phyloP scores from a whole-genome alignment of 805 yeast genomes.

The Myxozyma neglecta region DNA sequence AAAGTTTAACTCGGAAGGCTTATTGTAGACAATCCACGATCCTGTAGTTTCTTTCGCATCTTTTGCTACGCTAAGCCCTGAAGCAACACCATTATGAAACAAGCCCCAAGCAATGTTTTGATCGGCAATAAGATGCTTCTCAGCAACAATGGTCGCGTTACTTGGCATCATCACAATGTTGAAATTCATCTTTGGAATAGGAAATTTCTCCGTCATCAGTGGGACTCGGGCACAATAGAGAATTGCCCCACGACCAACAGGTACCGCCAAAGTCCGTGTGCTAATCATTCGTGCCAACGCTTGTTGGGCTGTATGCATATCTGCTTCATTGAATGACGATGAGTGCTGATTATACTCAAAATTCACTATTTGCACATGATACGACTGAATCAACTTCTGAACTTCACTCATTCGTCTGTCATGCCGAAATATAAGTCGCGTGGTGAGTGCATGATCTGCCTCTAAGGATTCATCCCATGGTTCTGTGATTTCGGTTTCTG shows the following conservation, averaged over 20 bases:
- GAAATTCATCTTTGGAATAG: constrained; percentile 73
- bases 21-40: constrained; percentile 87
- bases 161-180: constrained; percentile 65
- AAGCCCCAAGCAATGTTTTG: constrained; percentile 72
- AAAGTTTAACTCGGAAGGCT: constrained; percentile 68
- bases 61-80: constrained; percentile 74
- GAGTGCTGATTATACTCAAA: constrained; percentile 49
- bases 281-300: constrained; percentile 63
- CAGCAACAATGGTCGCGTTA: constrained; percentile 61
- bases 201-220: constrained; percentile 78
- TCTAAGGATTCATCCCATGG: constrained; percentile 75
- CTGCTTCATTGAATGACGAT: constrained; percentile 57
- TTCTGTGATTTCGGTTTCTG: constrained; percentile 46
- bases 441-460: constrained; percentile 64
- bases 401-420: constrained; percentile 82
- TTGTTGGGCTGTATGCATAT: constrained; percentile 35
- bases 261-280: constrained; percentile 69
- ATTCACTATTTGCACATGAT: constrained; percentile 55
- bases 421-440: constrained; percentile 67
- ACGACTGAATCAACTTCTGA: constrained; percentile 67
- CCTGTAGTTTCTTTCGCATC: constrained; percentile 73
- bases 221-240: constrained; percentile 71
- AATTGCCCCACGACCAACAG: constrained; percentile 76
- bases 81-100: constrained; percentile 88
- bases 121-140: constrained; percentile 53